Base-by-base conservation (phyloP, 2,329 filamentous ascomycete species). In the Botryotinia narcissicola region DNA sequence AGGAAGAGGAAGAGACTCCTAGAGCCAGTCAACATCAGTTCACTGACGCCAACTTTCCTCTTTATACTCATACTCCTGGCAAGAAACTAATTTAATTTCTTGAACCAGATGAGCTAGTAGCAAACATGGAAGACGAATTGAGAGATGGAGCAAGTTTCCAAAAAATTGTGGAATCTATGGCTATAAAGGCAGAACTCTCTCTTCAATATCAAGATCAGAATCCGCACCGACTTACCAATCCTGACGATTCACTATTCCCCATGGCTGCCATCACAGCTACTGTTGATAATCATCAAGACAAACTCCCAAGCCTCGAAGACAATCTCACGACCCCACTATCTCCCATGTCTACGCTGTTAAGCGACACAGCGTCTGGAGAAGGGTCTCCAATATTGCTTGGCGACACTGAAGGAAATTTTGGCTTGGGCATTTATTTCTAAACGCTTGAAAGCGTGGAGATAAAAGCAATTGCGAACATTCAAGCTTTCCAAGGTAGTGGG, bases 81-180 rank as follows among this genome's bases (percentile, higher is more conserved):
- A 80, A 81, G 7, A 80, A 79, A 59, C 78, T 81, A 35, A 80
- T 81, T 1, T 81, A 81, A 40, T 83, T 83, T 35, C 76, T 79
- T 29, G 81, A 82, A 48, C 82, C 80, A 25, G 80, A 81, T 12
- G 80, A 82, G 12, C 80, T 82, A 40, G 32, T 29, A 37, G 42
- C 57, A 62, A 16, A 61, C 22, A 59, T 77, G 32, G 79, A 76
- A 66, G 78, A 72, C 29, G 80, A 78, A 61, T 75, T 81, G 64
- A 63, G 68, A 18, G 22, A 25, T n/a, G 60, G 22, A n/a, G 35
- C 22, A n/a, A 42, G 35, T 62, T 18, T 57, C n/a, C 51, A 57
- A 32, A 57, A 18, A 29, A 57, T 29, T 29, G 51, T 57, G 16
- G n/a, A 57, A 57, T 57, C 51, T 18, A 57, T 57, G 51, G n/a